These are phyloP conservation scores for Saturnispora sekii DNA, from an alignment of 805 yeast genomes.

Conservation along the genomic window DNA sequence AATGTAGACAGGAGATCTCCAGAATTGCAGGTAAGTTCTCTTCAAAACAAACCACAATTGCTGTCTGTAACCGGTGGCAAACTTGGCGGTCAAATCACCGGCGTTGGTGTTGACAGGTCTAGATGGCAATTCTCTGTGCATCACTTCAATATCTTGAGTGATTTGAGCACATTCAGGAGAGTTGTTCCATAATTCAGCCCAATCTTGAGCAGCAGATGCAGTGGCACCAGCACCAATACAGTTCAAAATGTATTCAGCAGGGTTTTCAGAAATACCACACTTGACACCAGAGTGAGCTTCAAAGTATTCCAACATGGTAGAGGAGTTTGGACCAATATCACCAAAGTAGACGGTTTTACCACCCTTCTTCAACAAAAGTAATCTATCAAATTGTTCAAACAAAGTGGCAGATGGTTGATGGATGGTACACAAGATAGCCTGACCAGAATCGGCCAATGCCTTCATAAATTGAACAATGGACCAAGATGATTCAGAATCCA, in stretches of 20 bases:
- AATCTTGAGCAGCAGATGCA: conserved; percentile 48
- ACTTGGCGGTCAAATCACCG: conserved; percentile 25
- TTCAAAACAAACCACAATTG: conserved; percentile 29
- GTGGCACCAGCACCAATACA: conserved; percentile 80
- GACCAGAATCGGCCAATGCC: conserved; percentile 41
- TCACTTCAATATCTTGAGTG: conserved; percentile 24
- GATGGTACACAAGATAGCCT: conserved; percentile 47
- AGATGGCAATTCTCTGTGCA: conserved; percentile 22
- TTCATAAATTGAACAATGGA: conserved; percentile 43
- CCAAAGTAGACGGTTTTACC: conserved; percentile 46
- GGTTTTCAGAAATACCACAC: conserved; percentile 55
- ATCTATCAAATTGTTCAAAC: conserved; percentile 35
- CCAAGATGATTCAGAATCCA: conserved; percentile 51
- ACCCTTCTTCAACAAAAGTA: conserved; percentile 39
- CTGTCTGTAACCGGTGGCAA: conserved; percentile 38
- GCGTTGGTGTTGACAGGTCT: conserved; percentile 19
- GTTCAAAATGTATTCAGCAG: conserved; percentile 67
- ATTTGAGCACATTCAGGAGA: conserved; percentile 26
- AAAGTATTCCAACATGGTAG: conserved; percentile 35
- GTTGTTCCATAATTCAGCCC: conserved; percentile 54
- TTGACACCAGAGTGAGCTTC: conserved; percentile 50
- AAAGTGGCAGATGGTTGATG: conserved; percentile 42
- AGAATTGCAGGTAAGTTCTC: conserved; percentile 34
- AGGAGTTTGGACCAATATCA: conserved; percentile 39
- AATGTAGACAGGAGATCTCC: conserved; percentile 43